phyloP scores from a whole-genome alignment of 352 stramenopile species.

The Peronosclerospora sorghi region DNA sequence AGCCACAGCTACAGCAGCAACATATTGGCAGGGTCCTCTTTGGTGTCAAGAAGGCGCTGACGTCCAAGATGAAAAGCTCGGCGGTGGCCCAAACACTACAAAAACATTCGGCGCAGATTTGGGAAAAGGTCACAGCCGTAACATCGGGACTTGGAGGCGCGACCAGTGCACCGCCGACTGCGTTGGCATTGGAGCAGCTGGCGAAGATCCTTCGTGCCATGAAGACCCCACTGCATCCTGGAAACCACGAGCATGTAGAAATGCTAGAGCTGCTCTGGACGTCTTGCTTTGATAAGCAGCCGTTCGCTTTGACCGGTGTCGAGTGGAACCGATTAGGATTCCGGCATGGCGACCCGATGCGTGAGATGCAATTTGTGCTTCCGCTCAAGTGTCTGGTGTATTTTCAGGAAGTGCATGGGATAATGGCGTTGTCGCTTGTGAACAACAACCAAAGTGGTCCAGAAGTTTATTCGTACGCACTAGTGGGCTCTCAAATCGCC shows the following conservation, averaged over 20 bases:
- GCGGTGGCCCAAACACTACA: constrained; percentile 53
- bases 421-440: constrained; percentile 50
- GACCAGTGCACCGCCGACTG: constrained; percentile 39
- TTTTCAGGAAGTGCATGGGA: constrained; percentile 68
- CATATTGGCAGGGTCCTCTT: constrained; percentile 55
- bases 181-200: constrained; percentile 46
- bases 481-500: constrained; percentile 38
- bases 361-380: constrained; percentile 58
- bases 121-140: constrained; percentile 51
- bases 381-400: constrained; percentile 73
- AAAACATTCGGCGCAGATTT: constrained; percentile 63
- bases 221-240: constrained; percentile 43
- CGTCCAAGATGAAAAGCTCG: constrained; percentile 77
- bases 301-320: constrained; percentile 31
- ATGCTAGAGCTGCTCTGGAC: constrained; percentile 58
- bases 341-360: constrained; percentile 47
- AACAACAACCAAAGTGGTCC: constrained; percentile 46
- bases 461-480: constrained; percentile 52
- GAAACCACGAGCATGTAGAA: constrained; percentile 59
- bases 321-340: constrained; percentile 62
- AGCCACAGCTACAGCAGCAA: constrained; percentile 19
- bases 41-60: constrained; percentile 65
- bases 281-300: constrained; percentile 55
- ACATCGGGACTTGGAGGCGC: constrained; percentile 12
- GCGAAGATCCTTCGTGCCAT: constrained; percentile 55